Evolutionary conservation across 163 green algal genomes (phyloP), one percentile per base, ranked within the genome.

Genomic region (Scenedesmus sp.): DNA sequence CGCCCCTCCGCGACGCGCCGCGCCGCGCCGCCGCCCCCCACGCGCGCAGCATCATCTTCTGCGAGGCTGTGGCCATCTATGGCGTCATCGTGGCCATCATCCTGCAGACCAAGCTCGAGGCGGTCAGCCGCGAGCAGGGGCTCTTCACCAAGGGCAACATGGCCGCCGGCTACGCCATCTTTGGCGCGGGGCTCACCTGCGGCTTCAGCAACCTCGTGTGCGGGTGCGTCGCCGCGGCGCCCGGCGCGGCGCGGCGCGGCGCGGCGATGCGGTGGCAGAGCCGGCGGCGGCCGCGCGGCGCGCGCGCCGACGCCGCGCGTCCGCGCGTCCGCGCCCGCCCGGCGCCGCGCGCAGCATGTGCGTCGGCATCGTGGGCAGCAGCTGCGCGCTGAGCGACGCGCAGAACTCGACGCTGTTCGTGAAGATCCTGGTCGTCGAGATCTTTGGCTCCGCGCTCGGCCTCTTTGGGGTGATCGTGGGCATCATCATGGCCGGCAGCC

Each of bases 351-450:
- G 85, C 90, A 97, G 95, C 17, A 92, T 99, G 53, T 98, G 95
- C 82, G 97, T 99, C 18, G 97, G 97, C 24, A 95, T 99, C 24
- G 95, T 99, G 45, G 97, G 97, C 26, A 98, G 92, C 90, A 94
- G 87, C 54, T 97, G 94, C 42, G 97, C 97, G 0, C 86, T 99
- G 22, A 96, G 95, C 9, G 97, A 99, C 82, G 97, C 97, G 0
- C 94, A 97, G 58, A 99, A 99, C 84, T 91, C 90, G 9, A 97
- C 96, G 1, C 87, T 99, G 4, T 99, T 99, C 86, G 97, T 99
- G 0, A 99, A 99, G 87, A 99, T 99, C 78, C 88, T 99, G 22
- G 95, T 99, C 24, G 95, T 99, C 65, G 97, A 99, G 88, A 99
- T 99, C 78, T 99, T 99, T 87, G 97, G 95, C 39, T 91, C 83